A percentile compares a stretch with the other conserved stretches of the same genome.
These are phyloP conservation scores for Auricularia sp. DNA, from an alignment of 768 basidiomycete genomes.

Conservation along the genomic window DNA sequence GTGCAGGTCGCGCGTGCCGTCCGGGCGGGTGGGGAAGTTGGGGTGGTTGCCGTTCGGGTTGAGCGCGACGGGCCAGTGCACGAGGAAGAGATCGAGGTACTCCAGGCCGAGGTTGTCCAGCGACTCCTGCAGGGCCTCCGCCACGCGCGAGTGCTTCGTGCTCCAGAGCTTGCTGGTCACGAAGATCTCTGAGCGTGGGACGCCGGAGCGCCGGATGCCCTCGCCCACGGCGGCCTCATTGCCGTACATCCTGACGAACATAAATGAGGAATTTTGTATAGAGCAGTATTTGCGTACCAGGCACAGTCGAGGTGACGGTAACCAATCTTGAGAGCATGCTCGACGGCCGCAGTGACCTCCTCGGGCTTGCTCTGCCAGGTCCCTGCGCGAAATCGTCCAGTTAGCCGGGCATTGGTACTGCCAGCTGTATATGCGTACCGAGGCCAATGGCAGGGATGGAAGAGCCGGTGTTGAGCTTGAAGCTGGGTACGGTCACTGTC, in stretches of 20 bases:
- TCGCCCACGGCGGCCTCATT: constrained; percentile 36
- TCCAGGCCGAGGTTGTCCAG: constrained; percentile 19
- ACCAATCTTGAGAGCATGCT: constrained; percentile 22
- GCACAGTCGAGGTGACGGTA: constrained; percentile 38
- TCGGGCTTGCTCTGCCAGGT: constrained; percentile 3
- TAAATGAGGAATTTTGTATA: constrained; percentile 11
- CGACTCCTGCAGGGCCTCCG: constrained; percentile 20
- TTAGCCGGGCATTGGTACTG: constrained; percentile 12
- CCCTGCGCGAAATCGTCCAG: constrained; percentile 11
- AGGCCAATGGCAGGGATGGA: constrained; percentile 33
- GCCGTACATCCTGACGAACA: neutral
- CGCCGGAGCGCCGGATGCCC: constrained; percentile 11
- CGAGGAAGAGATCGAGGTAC: constrained; percentile 34
- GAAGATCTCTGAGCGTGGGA: constrained; percentile 37
- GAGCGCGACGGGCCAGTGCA: constrained; percentile 35
- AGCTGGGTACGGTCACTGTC: constrained; percentile 12
- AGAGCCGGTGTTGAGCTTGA: constrained; percentile 33
- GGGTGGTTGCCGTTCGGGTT: constrained; percentile 27
- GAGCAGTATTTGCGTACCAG: constrained; percentile 4
- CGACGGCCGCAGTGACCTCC: constrained; percentile 1
- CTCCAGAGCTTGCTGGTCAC: constrained; percentile 37
- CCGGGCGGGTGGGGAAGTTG: constrained; percentile 15
- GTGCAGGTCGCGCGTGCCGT: constrained; percentile 12
- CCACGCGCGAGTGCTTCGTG: constrained; percentile 19
- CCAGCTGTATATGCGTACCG: neutral